These are phyloP conservation scores for Aspergillus ostianus DNA, from an alignment of 495 filamentous ascomycete genomes.

Conservation along the genomic window DNA sequence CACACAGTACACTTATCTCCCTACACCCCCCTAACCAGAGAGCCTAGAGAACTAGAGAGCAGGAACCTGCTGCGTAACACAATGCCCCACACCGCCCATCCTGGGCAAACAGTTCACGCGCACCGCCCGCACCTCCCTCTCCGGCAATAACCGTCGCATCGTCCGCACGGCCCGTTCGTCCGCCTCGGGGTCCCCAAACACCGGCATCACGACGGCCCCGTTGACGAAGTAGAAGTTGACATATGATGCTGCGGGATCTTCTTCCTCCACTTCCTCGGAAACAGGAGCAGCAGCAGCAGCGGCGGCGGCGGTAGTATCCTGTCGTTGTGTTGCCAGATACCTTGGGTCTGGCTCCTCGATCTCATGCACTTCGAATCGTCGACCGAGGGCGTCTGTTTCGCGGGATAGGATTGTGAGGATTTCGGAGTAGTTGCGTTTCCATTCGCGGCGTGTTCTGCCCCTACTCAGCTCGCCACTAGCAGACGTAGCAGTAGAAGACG, in stretches of 20 bases:
- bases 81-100: conserved; percentile 35
- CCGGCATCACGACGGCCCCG: conserved; percentile 32
- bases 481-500: not conserved
- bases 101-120: conserved; percentile 28
- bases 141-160: conserved; percentile 23
- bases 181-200: conserved; percentile 29
- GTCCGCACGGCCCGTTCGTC: conserved; percentile 28
- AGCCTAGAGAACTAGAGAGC: too few relatives aligned
- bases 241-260: conserved; percentile 29
- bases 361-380: conserved; percentile 26
- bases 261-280: conserved; percentile 21
- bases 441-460: conserved; percentile 13
- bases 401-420: conserved; percentile 22
- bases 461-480: not conserved
- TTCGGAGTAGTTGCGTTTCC: conserved; percentile 32
- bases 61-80: conserved; percentile 34
- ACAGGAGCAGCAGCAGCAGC: too few relatives aligned
- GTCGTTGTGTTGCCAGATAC: not conserved
- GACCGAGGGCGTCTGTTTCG: conserved; percentile 26
- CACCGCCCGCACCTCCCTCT: conserved; percentile 22
- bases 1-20: not conserved
- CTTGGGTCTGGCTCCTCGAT: conserved; percentile 33
- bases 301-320: too few relatives aligned
- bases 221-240: conserved; percentile 41
- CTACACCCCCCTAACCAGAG: too few relatives aligned